Evolutionary conservation across 805 yeast species (phyloP).

Genomic region (Pichia sporocuriosa): DNA sequence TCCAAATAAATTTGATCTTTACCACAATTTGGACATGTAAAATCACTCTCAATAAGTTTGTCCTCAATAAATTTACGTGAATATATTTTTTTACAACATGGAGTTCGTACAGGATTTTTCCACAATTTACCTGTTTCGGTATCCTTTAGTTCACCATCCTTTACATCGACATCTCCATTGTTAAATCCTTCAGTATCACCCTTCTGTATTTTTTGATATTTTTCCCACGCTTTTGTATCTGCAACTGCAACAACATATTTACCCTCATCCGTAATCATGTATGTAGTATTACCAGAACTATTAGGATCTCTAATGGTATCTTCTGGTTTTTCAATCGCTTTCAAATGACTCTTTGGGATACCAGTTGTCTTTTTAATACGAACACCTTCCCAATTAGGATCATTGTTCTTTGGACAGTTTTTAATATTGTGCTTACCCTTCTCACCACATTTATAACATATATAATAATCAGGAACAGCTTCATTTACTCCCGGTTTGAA

Average conservation of each 20-base stretch:
- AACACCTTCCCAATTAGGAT: constrained; percentile 91
- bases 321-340: constrained; percentile 75
- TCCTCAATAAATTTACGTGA: constrained; percentile 61
- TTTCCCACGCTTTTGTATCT: constrained; percentile 85
- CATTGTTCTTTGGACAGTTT: constrained; percentile 90
- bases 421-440: constrained; percentile 91
- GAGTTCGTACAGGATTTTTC: constrained; percentile 69
- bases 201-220: constrained; percentile 64
- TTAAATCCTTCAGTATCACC: constrained; percentile 10
- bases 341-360: constrained; percentile 89
- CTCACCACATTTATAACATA: constrained; percentile 94
- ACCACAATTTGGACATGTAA: constrained; percentile 84
- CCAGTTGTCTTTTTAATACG: constrained; percentile 91
- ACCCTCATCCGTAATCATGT: constrained; percentile 90
- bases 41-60: constrained; percentile 69
- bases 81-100: constrained; percentile 54
- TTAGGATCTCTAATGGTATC: constrained; percentile 44
- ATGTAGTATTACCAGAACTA: constrained; percentile 33
- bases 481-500: constrained; percentile 44
- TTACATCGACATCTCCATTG: constrained; percentile 31
- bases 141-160: constrained; percentile 58
- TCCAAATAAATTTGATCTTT: constrained; percentile 71
- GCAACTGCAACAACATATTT: constrained; percentile 95
- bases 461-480: constrained; percentile 90
- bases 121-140: constrained; percentile 63